Base-by-base conservation (phyloP, 305 asterid species). In the Fraxinus ornus region DNA sequence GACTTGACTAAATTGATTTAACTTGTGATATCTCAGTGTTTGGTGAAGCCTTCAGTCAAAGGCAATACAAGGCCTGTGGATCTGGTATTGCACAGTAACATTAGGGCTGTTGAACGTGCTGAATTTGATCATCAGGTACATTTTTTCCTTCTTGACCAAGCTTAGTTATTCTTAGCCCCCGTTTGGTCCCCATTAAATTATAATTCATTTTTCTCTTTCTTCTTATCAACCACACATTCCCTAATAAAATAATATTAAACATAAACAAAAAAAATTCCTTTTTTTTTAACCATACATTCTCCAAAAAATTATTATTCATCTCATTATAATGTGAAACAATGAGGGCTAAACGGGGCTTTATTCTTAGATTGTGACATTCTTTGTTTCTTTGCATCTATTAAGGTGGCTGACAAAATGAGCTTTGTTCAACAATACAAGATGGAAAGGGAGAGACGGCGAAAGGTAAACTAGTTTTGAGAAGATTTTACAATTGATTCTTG, bases 371-470 rank as follows among this genome's bases (percentile, higher is more conserved):
- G 60, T 76, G 66, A 76, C 22, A 26, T 76, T 41, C 68, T 2
- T 47, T 44, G 22, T 30, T 26, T 35, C 24, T 26, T 13, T 79
- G 64, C 37, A 28, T 80, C 77, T 81, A 21, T 86, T 0, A 64
- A 94, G 99, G 92, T 95, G 74, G 90, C 95, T 41, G 84, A 89
- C 85, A 95, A 95, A 82, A 76, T 90, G 91, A 84, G 77, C 89
- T 37, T 87, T 24, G 85, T 93, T 26, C 93, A 92, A 75, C 97
- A 90, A 78, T 92, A 89, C 80, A 91, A 87, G 66, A 86, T 85
- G 91, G 97, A 94, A 81, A 91, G 94, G 79, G 98, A 94, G 83
- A 90, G 91, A 77, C 94, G 78, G 57, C 97, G 88, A 82, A 95
- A 90, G 98, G 99, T 94, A 85, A 21, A 86, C 10, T 24, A 39